Evolutionary conservation across 768 basidiomycete genomes (phyloP).

Genomic region (Lactifluus pinguis): DNA sequence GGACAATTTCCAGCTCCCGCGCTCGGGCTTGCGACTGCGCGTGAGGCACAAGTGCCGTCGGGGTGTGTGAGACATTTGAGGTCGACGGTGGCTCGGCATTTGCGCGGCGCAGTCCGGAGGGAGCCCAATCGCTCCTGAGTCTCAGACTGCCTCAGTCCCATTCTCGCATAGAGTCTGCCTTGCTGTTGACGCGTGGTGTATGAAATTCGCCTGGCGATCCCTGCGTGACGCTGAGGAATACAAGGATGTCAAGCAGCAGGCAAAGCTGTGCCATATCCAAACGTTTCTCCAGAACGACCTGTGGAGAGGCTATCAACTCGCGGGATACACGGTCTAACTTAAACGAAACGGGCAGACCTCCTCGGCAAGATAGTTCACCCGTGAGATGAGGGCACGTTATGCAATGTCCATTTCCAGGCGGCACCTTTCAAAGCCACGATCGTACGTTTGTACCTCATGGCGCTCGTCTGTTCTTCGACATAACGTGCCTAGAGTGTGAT

Average conservation of each 20-base stretch:
- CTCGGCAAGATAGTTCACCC: constrained; percentile 66
- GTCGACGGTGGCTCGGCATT: constrained; percentile 21
- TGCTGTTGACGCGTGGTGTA: background rate
- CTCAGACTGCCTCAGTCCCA: constrained; percentile 51
- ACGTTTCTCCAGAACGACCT: constrained; percentile 85
- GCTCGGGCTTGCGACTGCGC: background rate
- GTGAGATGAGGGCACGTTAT: constrained; percentile 54
- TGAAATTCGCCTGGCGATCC: constrained; percentile 41
- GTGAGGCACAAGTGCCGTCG: background rate
- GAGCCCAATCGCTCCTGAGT: constrained; percentile 45
- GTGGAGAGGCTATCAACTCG: background rate
- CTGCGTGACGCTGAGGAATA: constrained; percentile 82
- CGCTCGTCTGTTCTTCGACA: constrained; percentile 79
- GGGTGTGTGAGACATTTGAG: background rate
- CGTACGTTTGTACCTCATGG: constrained; percentile 57
- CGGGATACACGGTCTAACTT: background rate
- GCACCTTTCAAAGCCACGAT: constrained; percentile 63
- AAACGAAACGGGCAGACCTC: constrained; percentile 46
- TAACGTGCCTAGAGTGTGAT: constrained; percentile 79
- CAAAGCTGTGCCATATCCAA: constrained; percentile 83
- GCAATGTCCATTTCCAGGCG: constrained; percentile 59
- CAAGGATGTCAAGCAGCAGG: constrained; percentile 72
- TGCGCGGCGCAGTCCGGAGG: constrained; percentile 29
- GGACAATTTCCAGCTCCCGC: too few relatives aligned
- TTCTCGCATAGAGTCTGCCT: constrained; percentile 33